Evolutionary conservation across 73 alveolate species (phyloP).

Genomic region (Tetrahymena borealis): DNA sequence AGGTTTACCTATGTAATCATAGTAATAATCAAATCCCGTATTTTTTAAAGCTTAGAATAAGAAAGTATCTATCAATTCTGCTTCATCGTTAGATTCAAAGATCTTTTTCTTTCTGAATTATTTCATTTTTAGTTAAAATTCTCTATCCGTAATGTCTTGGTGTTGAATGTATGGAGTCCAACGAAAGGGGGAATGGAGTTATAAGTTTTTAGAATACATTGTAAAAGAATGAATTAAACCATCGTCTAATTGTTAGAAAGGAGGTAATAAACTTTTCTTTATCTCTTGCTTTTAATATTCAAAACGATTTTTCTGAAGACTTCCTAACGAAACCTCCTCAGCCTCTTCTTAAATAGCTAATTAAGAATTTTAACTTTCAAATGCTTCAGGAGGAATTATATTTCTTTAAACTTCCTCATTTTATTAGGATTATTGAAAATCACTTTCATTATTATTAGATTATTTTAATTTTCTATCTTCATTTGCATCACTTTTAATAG

Average conservation of each 20-base stretch:
- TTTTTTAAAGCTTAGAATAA: slow-evolving; percentile 36
- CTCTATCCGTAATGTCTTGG: slow-evolving; percentile 10
- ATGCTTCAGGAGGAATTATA: background rate
- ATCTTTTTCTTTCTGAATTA: slow-evolving; percentile 14
- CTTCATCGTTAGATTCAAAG: slow-evolving; percentile 20
- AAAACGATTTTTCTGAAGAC: background rate
- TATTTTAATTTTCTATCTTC: too few relatives aligned
- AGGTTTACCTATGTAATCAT: slow-evolving; percentile 31
- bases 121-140: slow-evolving; percentile 29
- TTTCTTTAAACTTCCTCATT: background rate
- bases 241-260: background rate
- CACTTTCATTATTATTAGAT: too few relatives aligned
- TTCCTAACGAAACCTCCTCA: background rate
- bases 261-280: background rate
- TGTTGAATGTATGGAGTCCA: slow-evolving; percentile 40
- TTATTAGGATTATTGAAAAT: too few relatives aligned
- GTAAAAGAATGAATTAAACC: background rate
- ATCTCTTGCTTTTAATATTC: background rate
- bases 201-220: background rate
- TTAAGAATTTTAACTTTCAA: background rate
- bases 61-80: slow-evolving; percentile 33
- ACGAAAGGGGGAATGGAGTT: slow-evolving; percentile 26
- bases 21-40: slow-evolving; percentile 38
- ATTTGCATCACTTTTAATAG: background rate
- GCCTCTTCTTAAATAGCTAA: background rate